These are phyloP conservation scores for Phytophthora syringae DNA, from an alignment of 352 stramenopile genomes.

Conservation along the genomic window DNA sequence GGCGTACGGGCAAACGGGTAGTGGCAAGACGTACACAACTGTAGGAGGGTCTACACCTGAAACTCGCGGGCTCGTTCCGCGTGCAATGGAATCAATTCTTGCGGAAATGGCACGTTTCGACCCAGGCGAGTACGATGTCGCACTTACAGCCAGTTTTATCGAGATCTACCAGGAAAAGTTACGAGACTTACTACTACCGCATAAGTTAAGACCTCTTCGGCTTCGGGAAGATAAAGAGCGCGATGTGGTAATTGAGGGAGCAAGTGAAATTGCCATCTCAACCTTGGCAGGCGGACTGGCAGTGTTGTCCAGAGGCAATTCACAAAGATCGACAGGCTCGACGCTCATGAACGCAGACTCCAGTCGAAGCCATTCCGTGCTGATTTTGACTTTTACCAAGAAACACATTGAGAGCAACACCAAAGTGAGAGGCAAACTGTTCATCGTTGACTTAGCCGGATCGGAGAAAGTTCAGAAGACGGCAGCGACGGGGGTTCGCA, in stretches of 20 bases:
- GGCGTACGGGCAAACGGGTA: conserved; percentile 74
- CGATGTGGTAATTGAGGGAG: conserved; percentile 58
- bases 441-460: conserved; percentile 74
- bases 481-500: conserved; percentile 45
- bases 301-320: conserved; percentile 45
- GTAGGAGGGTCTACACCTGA: conserved; percentile 36
- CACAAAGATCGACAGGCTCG: conserved; percentile 46
- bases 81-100: conserved; percentile 47
- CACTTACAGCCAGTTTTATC: conserved; percentile 59
- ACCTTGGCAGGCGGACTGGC: conserved; percentile 36
- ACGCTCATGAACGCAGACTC: conserved; percentile 70
- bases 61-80: conserved; percentile 44
- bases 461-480: conserved; percentile 73
- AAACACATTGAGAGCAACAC: conserved; percentile 15
- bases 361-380: conserved; percentile 77
- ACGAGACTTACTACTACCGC: conserved; percentile 57
- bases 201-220: conserved; percentile 35
- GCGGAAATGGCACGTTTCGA: conserved; percentile 22
- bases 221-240: conserved; percentile 53
- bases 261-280: conserved; percentile 50
- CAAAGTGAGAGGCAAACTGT: conserved; percentile 41
- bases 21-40: conserved; percentile 72
- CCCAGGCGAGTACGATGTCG: conserved; percentile 29
- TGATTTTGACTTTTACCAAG: conserved; percentile 57
- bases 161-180: conserved; percentile 81